A percentile compares a stretch with the other conserved stretches of the same genome.
These are phyloP conservation scores for Scytalidium lignicola DNA, from an alignment of 2,329 filamentous ascomycete genomes.

Conservation along the genomic window DNA sequence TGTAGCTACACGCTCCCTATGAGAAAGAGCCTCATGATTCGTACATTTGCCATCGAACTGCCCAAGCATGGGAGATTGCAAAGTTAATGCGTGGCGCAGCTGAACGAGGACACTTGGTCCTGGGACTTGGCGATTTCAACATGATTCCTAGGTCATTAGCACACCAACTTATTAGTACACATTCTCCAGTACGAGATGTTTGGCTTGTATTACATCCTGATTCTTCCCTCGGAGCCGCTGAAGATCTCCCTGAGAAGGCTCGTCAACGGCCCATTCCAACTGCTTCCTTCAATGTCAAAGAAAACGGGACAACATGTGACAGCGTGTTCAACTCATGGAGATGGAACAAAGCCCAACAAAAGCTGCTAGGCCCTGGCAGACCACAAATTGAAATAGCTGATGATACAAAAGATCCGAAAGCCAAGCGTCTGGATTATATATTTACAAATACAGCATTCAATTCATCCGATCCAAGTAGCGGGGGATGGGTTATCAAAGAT, in stretches of 20 bases:
- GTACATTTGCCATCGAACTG: constrained; percentile 84
- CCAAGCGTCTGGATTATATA: constrained; percentile 92
- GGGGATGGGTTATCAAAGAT: constrained; percentile 63
- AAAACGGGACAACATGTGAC: constrained; percentile 86
- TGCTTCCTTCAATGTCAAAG: constrained; percentile 69
- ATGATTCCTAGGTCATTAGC: constrained; percentile 85
- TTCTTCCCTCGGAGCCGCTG: constrained; percentile 70
- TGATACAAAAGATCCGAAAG: constrained; percentile 62
- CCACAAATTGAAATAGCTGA: constrained; percentile 57
- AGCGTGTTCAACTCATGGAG: constrained; percentile 88
- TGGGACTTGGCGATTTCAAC: constrained; percentile 93
- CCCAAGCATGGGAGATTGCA: constrained; percentile 91
- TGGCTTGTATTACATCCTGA: constrained; percentile 84
- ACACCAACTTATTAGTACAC: constrained; percentile 74
- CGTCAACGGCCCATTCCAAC: constrained; percentile 65
- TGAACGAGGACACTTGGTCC: constrained; percentile 74
- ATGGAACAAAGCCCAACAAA: constrained; percentile 70
- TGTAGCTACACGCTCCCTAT: constrained; percentile 75
- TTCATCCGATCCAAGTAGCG: constrained; percentile 17
- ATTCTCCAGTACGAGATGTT: constrained; percentile 72
- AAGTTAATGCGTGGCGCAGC: constrained; percentile 81
- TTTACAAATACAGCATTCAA: constrained; percentile 62
- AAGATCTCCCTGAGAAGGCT: constrained; percentile 61
- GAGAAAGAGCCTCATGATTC: constrained; percentile 73
- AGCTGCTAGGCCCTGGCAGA: constrained; percentile 59